Evolutionary conservation across 345 rosid genomes (phyloP).

Genomic region (Adansonia digitata): DNA sequence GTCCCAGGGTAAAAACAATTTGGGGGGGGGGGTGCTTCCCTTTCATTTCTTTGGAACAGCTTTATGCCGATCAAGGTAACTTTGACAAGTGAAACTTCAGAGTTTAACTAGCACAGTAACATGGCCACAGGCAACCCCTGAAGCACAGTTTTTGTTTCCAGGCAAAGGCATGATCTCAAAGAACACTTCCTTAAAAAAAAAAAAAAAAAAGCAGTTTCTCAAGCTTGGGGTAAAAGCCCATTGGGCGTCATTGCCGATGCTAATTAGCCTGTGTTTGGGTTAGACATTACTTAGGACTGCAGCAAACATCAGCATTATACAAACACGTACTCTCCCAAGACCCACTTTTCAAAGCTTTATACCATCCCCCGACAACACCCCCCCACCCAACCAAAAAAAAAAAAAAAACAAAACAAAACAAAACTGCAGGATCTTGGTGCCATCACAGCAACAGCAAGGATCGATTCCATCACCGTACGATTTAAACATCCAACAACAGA

Average conservation of each 20-base stretch:
- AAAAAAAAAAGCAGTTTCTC: no score
- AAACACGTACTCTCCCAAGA: background rate
- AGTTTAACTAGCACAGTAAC: background rate
- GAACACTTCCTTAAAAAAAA: no score
- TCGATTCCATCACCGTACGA: no score
- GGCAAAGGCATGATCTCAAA: background rate
- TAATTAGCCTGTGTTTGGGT: background rate
- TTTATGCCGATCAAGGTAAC: no score
- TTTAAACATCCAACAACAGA: no score
- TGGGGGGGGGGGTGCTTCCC: no score
- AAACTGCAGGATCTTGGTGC: slow-evolving; percentile 5
- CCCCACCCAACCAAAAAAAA: no score
- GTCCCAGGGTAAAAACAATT: background rate
- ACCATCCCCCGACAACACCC: no score
- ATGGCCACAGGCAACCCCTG: background rate
- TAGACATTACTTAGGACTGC: background rate
- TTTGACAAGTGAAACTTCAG: no score
- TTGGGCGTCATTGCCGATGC: background rate
- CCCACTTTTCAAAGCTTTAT: background rate
- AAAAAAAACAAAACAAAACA: no score
- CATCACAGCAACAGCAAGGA: background rate
- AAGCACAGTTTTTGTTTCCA: background rate
- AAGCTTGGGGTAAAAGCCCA: background rate
- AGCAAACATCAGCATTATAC: background rate
- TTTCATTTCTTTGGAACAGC: background rate